A percentile compares a stretch with the other conserved stretches of the same genome.
Evolutionary conservation across 768 basidiomycete genomes (phyloP).

Genomic region (Dacryopinax spathularia): DNA sequence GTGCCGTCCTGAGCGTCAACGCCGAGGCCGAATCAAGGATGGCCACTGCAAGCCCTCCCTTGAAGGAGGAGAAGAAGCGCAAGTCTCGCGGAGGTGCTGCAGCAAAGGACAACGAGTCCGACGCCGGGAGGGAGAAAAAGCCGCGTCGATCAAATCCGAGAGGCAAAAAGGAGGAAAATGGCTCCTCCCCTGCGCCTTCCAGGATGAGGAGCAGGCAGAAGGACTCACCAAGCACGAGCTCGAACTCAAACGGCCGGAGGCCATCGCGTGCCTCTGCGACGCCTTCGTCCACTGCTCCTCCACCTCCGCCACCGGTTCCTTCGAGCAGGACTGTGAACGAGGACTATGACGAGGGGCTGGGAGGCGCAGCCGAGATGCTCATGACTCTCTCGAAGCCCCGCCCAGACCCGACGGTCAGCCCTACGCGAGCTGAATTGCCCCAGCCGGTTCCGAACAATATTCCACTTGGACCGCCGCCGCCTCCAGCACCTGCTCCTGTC

Average conservation of each 20-base stretch:
- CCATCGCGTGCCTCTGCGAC: not conserved
- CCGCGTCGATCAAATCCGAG: not conserved
- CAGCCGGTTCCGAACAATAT: not conserved
- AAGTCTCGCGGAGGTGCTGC: not conserved
- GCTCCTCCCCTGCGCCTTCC: not conserved
- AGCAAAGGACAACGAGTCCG: constrained; percentile 1
- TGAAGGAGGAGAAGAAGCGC: not conserved
- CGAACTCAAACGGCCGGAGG: not conserved
- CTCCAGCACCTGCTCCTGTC: not conserved
- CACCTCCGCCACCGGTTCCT: not conserved
- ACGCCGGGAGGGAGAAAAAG: not conserved
- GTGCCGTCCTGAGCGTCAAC: not conserved
- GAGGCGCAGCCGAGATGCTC: not conserved
- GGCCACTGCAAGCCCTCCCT: not conserved
- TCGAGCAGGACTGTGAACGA: not conserved
- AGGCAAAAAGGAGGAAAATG: not conserved
- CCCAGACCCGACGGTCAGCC: not conserved
- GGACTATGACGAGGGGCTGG: constrained; percentile 1
- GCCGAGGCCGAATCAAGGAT: not conserved
- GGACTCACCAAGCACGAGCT: not conserved
- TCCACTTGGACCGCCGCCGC: not conserved
- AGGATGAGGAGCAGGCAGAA: constrained; percentile 1
- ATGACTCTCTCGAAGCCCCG: not conserved
- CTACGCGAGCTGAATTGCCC: not conserved
- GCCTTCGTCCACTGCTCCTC: not conserved